Conservation (phyloP, 2,329 filamentous ascomycete genomes). For the Aspergillus hiratsukae region DNA sequence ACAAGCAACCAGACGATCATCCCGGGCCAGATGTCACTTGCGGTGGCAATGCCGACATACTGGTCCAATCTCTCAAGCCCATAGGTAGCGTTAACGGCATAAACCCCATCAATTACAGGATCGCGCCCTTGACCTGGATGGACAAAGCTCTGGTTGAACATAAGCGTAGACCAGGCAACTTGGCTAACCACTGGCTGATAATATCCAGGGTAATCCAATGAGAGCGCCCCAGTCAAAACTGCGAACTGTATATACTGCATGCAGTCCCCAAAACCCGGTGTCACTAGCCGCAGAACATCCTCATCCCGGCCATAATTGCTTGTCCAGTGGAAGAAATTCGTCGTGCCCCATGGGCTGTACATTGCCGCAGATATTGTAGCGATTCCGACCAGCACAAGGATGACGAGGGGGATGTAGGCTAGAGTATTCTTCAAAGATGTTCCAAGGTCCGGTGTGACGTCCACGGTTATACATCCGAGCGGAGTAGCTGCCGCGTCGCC, state of each 20-base stretch:
- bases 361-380: constrained; percentile 81
- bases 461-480: constrained; percentile 77
- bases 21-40: constrained; percentile 83
- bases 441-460: constrained; percentile 79
- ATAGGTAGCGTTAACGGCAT: constrained; percentile 70
- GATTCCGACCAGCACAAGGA: constrained; percentile 73
- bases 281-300: constrained; percentile 85
- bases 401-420: constrained; percentile 69
- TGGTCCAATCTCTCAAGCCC: constrained; percentile 77
- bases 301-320: constrained; percentile 95
- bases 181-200: constrained; percentile 90
- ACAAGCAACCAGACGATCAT: constrained; percentile 88
- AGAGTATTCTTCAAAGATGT: constrained; percentile 62
- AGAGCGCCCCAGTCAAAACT: constrained; percentile 79
- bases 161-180: constrained; percentile 78
- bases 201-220: constrained; percentile 85
- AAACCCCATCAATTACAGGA: constrained; percentile 78
- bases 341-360: constrained; percentile 89
- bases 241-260: constrained; percentile 95
- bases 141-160: constrained; percentile 91
- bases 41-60: constrained; percentile 71
- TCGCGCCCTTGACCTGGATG: constrained; percentile 61
- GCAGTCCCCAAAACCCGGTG: constrained; percentile 93
- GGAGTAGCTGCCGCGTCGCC: constrained; percentile 61
- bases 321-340: constrained; percentile 91